A percentile compares a stretch with the other conserved stretches of the same genome.
Conservation (phyloP, 371 early-diverging fungal genomes). For the Basidiobolus meristosporus region DNA sequence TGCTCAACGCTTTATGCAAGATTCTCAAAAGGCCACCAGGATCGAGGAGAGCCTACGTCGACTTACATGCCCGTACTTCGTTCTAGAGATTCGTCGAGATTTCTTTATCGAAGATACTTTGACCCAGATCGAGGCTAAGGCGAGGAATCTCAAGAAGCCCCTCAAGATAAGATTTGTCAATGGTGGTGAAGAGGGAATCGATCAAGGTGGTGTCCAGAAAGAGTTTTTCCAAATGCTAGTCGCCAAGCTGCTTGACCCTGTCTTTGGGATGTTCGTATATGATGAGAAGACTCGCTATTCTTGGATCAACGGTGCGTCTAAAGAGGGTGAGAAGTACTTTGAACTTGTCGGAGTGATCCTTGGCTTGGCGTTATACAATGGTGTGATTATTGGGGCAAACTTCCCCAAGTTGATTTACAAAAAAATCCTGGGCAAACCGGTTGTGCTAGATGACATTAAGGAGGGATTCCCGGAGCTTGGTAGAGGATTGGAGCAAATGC, state of each 20-base stretch:
- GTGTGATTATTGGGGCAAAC: conserved; percentile 73
- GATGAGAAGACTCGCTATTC: conserved; percentile 68
- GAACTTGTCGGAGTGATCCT: conserved; percentile 69
- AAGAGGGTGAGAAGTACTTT: conserved; percentile 59
- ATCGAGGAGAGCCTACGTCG: no score
- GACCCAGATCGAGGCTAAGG: conserved; percentile 15
- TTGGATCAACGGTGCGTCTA: conserved; percentile 63
- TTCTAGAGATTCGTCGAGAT: conserved; percentile 46
- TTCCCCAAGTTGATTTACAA: conserved; percentile 82
- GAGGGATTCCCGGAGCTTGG: conserved; percentile 42
- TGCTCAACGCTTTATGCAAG: no score
- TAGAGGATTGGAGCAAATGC: conserved; percentile 56
- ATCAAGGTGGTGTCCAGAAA: conserved; percentile 90
- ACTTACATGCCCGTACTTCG: no score
- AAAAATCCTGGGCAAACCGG: conserved; percentile 44
- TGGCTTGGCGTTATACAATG: conserved; percentile 87
- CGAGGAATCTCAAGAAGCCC: conserved; percentile 71
- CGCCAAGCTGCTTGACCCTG: conserved; percentile 76
- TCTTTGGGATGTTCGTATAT: conserved; percentile 72
- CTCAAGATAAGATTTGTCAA: conserved; percentile 78
- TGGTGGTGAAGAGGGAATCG: conserved; percentile 57
- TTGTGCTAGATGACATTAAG: conserved; percentile 24
- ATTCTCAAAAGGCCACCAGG: no score
- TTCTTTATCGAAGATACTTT: conserved; percentile 72
- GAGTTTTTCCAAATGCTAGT: conserved; percentile 88